A percentile compares a stretch with the other conserved stretches of the same genome.
phyloP scores from a whole-genome alignment of 1,284 basidiomycete genomes.

The Cystobasidium pallidum region DNA sequence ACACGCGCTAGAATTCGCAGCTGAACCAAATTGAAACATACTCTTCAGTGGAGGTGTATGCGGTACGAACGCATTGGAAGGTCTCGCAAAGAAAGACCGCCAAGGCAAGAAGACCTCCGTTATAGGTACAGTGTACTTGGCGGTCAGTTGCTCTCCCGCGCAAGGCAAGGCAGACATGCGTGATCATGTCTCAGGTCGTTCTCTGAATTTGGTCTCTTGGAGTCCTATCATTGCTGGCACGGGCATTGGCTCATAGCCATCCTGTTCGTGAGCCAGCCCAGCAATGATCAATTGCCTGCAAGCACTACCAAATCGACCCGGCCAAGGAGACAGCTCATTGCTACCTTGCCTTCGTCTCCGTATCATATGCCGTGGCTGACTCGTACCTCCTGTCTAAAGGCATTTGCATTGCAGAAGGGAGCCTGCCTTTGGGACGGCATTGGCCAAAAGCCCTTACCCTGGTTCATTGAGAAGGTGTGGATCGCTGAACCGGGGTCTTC shows the following conservation, averaged over 20 bases:
- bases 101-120: constrained; percentile 41
- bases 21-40: no score
- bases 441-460: constrained; percentile 21
- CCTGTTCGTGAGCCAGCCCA: no score
- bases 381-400: constrained; percentile 6
- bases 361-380: neutral
- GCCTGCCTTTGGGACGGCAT: constrained; percentile 25
- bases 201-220: no score
- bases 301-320: no score
- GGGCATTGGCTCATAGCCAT: no score
- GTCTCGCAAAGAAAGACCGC: constrained; percentile 43
- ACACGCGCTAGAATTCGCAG: no score
- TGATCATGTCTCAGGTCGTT: no score
- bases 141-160: constrained; percentile 1
- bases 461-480: constrained; percentile 27
- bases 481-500: neutral
- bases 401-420: constrained; percentile 28
- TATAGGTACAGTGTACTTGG: constrained; percentile 21
- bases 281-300: no score
- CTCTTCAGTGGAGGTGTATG: constrained; percentile 33
- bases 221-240: no score
- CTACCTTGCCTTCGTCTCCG: neutral
- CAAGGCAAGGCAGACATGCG: no score
- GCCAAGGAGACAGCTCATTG: no score
- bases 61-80: constrained; percentile 40